Base-by-base conservation (phyloP, 139 green algal species). In the Deuterostichococcus epilithicus region DNA sequence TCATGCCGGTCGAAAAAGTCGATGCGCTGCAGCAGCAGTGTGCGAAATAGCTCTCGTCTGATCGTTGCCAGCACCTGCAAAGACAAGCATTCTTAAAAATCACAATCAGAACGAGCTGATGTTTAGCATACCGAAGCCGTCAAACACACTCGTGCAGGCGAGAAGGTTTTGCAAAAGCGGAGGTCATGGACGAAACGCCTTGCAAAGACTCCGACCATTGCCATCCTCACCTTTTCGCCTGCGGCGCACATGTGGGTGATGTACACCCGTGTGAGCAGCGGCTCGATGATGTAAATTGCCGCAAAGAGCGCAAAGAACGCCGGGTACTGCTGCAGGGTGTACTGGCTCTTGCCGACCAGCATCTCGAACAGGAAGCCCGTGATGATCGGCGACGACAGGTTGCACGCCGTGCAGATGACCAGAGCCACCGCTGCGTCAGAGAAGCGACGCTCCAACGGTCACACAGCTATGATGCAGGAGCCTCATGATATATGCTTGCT, bases 341-440 rank as follows among this genome's bases (percentile, higher is more conserved):
- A 5, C 35, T 39, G 66, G 66, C 66, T n/a, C 47, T 86, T 77
- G 25, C 85, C 83, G 18, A 95, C 85, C 34, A 97, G 83, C 37
- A 83, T 88, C 63, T 97, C 90, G 70, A 96, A 92, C 68, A 97
- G 83, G 70, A 91, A 80, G 59, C 93, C 93, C 10, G 86, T 88
- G 4, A 97, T 73, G 25, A 97, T 86, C 6, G 93, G 93, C 4
- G 90, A 87, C 28, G 86, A 82, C 26, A 97, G 85, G 79, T 97
- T 97, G 87, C 87, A 91, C 28, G 82, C 81, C 3, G 90, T 93
- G 79, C 90, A 95, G 1, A 91, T 30, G 39, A 94, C 28, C 36
- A 95, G 76, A 1, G 80, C 83, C 0, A 88, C 44, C 1, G 67
- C 78, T 36, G 87, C 89, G 70, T 2, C 4, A 30, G 59, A 67